phyloP scores from a whole-genome alignment of 805 yeast species.

The Metschnikowia cubensis region DNA sequence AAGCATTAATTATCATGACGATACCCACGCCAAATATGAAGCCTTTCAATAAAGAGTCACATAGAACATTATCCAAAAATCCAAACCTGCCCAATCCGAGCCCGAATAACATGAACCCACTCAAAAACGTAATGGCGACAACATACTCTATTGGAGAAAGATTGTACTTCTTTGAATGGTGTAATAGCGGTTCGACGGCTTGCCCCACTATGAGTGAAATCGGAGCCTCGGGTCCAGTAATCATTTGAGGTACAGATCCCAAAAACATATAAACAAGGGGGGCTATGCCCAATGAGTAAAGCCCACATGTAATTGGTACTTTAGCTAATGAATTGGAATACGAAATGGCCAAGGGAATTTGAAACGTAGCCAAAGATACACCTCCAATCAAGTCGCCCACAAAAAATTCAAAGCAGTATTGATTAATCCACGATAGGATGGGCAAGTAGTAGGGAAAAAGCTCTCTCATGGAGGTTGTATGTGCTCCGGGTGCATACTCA shows the following conservation, averaged over 20 bases:
- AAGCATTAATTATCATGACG: conserved; percentile 55
- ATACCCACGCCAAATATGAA: conserved; percentile 43
- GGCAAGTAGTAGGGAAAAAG: conserved; percentile 63
- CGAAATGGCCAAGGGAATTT: conserved; percentile 70
- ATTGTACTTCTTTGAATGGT: conserved; percentile 28
- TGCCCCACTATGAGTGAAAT: conserved; percentile 44
- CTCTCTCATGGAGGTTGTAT: conserved; percentile 7
- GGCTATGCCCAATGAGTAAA: conserved; percentile 35
- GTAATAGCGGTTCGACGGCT: conserved; percentile 41
- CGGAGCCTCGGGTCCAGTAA: conserved; percentile 46
- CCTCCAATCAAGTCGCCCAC: conserved; percentile 77
- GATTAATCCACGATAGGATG: conserved; percentile 60
- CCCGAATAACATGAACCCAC: conserved; percentile 54
- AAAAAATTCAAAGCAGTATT: conserved; percentile 40
- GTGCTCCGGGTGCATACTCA: conserved; percentile 12
- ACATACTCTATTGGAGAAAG: conserved; percentile 28
- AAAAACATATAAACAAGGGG: conserved; percentile 39
- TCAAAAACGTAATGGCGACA: conserved; percentile 53
- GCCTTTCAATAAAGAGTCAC: conserved; percentile 40
- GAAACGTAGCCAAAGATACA: conserved; percentile 81
- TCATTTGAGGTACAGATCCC: conserved; percentile 46
- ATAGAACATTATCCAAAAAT: conserved; percentile 37
- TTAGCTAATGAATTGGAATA: conserved; percentile 42
- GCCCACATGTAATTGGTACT: conserved; percentile 40
- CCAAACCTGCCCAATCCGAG: conserved; percentile 27